Base-by-base conservation (phyloP, 116 monocot genomes). In the Dioscorea cayenensis region DNA sequence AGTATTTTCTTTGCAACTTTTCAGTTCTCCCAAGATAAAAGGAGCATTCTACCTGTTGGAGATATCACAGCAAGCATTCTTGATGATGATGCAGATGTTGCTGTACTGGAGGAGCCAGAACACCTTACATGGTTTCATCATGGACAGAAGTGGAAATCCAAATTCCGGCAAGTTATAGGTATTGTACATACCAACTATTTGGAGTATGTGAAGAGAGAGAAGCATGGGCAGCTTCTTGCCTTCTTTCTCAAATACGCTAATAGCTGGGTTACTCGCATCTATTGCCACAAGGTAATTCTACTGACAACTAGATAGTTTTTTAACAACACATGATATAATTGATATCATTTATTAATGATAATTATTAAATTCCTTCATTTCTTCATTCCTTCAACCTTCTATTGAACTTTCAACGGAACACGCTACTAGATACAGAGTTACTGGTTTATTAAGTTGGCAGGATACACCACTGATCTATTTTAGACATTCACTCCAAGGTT, bases 61-160 rank as follows among this genome's bases (percentile, higher is more conserved):
- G 95, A 95, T 82, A 85, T 92, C 28, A 89, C 92, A 48, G 83
- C 83, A 71, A 32, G 60, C 9, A 78, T 95, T 81, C 73, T 77
- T 62, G 87, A 95, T 80, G 87, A 85, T 63, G 77, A 83, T 28
- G 95, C 92, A 64, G 91, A 91, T 48, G 74, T 95, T 75, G 92
- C 95, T 36, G 86, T 95, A 18, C 84, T 94, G 50, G 94, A 94
- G 78, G 94, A 94, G 80, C 94, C 94, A n/a, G 94, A 87, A 65
- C 95, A 95, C 81, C 89, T 95, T 64, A 95, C 92, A n/a, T 95
- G 92, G 95, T 92, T 85, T 72, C 92, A 96, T 83, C 96, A 96
- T 70, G 96, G 96, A 18, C 85, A 66, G 20, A 85, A 81, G 74
- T 95, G 95, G 95, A 95, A 95, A 82, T 69, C 64, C 38, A 95